Evolutionary conservation across 352 stramenopile genomes (phyloP).

Genomic region (Phytophthora citricola): DNA sequence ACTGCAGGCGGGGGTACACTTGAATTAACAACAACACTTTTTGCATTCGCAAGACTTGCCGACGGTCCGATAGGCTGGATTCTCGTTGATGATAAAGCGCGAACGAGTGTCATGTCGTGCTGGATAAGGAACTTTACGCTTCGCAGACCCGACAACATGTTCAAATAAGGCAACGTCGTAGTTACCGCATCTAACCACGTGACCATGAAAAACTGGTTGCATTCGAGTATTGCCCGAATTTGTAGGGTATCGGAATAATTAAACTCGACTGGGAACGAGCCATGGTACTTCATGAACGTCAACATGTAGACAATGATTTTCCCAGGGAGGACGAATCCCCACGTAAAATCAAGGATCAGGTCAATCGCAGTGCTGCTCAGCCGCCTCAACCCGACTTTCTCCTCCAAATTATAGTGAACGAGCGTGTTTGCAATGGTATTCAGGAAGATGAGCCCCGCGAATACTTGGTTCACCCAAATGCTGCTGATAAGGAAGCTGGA

Average conservation of each 20-base stretch:
- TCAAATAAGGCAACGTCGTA: slow-evolving; percentile 41
- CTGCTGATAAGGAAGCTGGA: slow-evolving; percentile 42
- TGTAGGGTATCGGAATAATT: slow-evolving; percentile 39
- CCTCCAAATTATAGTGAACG: slow-evolving; percentile 31
- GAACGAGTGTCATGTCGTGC: slow-evolving; percentile 30
- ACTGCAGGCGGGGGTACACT: background rate
- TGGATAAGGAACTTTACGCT: slow-evolving; percentile 43
- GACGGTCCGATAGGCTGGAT: slow-evolving; percentile 8
- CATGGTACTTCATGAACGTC: slow-evolving; percentile 29
- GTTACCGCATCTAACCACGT: slow-evolving; percentile 38
- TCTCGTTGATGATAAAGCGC: slow-evolving; percentile 5
- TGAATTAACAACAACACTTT: background rate
- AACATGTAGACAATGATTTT: slow-evolving; percentile 45
- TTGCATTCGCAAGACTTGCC: background rate
- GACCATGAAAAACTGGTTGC: slow-evolving; percentile 49
- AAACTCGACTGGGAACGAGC: slow-evolving; percentile 30
- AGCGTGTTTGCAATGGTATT: slow-evolving; percentile 41
- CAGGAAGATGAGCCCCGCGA: slow-evolving; percentile 38
- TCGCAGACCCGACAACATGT: slow-evolving; percentile 39
- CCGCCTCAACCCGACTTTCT: slow-evolving; percentile 29
- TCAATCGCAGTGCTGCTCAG: slow-evolving; percentile 36
- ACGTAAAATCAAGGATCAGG: slow-evolving; percentile 39
- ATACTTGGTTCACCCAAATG: slow-evolving; percentile 45
- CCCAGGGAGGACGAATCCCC: slow-evolving; percentile 34
- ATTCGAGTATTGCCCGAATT: slow-evolving; percentile 40